These are phyloP conservation scores for Rhododendron williamsianum DNA, from an alignment of 148 eudicot genomes.

Conservation along the genomic window DNA sequence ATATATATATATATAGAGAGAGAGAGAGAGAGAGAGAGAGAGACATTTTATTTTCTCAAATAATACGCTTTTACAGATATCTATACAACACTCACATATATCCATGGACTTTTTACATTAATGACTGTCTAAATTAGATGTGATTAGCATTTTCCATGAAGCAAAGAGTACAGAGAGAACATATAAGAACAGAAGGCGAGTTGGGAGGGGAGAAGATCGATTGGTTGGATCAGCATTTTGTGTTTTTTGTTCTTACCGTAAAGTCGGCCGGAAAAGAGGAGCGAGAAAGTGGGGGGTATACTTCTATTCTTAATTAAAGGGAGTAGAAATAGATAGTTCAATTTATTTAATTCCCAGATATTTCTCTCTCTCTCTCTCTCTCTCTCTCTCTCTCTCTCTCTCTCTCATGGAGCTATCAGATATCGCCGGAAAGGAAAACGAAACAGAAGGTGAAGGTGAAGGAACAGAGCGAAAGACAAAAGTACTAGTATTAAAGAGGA, in stretches of 20 bases:
- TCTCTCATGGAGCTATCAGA: background rate
- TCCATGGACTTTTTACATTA: background rate
- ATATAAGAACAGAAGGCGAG: background rate
- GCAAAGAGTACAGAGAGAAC: background rate
- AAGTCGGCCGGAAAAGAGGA: constrained; percentile 21
- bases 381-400: too few species aligned
- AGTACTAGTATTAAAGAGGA: background rate
- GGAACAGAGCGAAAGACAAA: background rate
- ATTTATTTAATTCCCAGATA: too few species aligned
- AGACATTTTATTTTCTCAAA: too few species aligned
- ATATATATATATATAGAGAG: too few species aligned
- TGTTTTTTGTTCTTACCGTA: constrained; percentile 6
- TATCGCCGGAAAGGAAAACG: too few species aligned
- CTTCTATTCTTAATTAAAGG: background rate
- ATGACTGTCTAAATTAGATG: too few species aligned
- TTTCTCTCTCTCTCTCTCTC: background rate
- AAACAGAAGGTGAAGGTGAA: background rate
- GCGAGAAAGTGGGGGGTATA: constrained; percentile 10
- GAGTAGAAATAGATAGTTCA: background rate
- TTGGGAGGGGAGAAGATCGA: background rate
- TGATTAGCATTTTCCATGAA: background rate
- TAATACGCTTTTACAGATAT: too few species aligned
- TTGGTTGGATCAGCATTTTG: constrained; percentile 4
- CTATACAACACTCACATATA: background rate
- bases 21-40: too few species aligned